phyloP scores from a whole-genome alignment of 495 filamentous ascomycete species.

The Hypoxylon perforatum region DNA sequence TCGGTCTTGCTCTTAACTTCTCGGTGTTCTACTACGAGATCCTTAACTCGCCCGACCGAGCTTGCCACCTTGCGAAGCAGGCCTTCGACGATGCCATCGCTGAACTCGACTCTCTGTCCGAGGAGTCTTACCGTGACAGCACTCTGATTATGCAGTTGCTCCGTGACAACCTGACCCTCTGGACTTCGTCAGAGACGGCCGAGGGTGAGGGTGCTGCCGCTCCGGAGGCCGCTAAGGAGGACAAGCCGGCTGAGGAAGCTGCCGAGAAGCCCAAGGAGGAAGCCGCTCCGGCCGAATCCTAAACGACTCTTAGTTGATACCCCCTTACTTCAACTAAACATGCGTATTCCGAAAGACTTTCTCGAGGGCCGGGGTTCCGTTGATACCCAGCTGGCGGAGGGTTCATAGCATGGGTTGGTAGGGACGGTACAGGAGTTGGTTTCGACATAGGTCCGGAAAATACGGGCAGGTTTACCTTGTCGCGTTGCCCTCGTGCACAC shows the following conservation, averaged over 20 bases:
- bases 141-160: constrained; percentile 99
- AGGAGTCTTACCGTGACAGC: constrained; percentile 99
- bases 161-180: constrained; percentile 98
- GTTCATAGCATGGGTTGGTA: constrained; percentile 43
- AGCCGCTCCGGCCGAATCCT: constrained; percentile 54
- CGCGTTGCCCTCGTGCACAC: constrained; percentile 39
- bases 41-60: constrained; percentile 97
- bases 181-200: constrained; percentile 94
- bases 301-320: constrained; percentile 33
- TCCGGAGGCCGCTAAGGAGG: constrained; percentile 67
- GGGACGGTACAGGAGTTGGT: constrained; percentile 42
- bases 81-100: constrained; percentile 99
- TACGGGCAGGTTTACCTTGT: constrained; percentile 44
- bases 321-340: constrained; percentile 46
- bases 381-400: constrained; percentile 46
- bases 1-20: constrained; percentile 98
- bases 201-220: constrained; percentile 81
- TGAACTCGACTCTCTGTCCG: constrained; percentile 97
- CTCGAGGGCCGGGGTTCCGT: constrained; percentile 41
- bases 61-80: constrained; percentile 99
- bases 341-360: constrained; percentile 41
- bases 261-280: constrained; percentile 65
- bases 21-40: constrained; percentile 99
- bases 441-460: constrained; percentile 44
- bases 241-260: constrained; percentile 62